Base-by-base conservation (phyloP, 257 asterid genomes). In the Paraleonurus japonicus region DNA sequence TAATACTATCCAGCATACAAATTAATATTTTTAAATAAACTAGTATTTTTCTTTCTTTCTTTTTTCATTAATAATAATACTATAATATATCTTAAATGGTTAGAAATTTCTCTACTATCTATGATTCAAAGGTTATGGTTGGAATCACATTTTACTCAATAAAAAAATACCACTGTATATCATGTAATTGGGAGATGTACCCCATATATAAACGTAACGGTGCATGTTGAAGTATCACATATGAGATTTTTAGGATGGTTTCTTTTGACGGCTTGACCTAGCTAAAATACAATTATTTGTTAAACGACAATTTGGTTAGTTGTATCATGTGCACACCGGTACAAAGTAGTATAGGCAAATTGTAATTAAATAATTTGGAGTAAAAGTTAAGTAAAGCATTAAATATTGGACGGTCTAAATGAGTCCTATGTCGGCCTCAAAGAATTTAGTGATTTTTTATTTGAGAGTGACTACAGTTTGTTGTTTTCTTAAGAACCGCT, bases 331-430 rank as follows among this genome's bases (percentile, higher is more conserved):
- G 47, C 3, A 39, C 3, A 9, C 47, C 47, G 11, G n/a, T 11
- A 39, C 15, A 3, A 47, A 47, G 55, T 47, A 16, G 55, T 16
- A 16, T 11, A 1, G 4, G 11, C 7, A 53, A n/a, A 53, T 53
- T 17, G 7, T 53, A 5, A 51, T 0, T 6, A 19, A 53, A 20
- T n/a, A n/a, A n/a, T n/a, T 53, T 20, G 30, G 8, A 23, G 17
- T 7, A 12, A n/a, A 13, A 4, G 16, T 15, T 5, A 57, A 7
- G 63, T 24, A 59, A 59, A 0, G 33, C 17, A 27, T 27, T 15
- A 13, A 26, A 59, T 13, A 59, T 28, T 59, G 22, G 65, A 59
- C 65, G 65, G 65, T 59, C 41, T 15, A 58, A 58, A 58, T 58
- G 64, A 58, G 41, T 27, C 37, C 27, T 1, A 32, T 27, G 64